Evolutionary conservation across 768 basidiomycete genomes (phyloP).

Genomic region (Myochromella boudieri): DNA sequence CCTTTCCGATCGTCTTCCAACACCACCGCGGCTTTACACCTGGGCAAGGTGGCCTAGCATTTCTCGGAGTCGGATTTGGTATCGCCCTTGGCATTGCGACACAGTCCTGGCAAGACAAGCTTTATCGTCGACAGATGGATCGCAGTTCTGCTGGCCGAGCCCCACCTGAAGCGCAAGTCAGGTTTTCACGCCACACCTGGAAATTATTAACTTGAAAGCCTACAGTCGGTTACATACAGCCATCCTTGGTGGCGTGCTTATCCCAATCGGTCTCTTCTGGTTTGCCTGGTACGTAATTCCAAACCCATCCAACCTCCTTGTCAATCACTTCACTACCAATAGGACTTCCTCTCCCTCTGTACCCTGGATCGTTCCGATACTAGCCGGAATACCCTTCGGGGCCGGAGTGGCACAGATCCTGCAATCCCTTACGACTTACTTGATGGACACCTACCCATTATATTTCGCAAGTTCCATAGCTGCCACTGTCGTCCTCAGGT

Average conservation of each 20-base stretch:
- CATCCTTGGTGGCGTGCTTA: slow-evolving; percentile 49
- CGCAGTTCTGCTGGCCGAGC: slow-evolving; percentile 47
- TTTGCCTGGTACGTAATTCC: slow-evolving; percentile 51
- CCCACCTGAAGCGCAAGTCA: slow-evolving; percentile 59
- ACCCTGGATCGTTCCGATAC: slow-evolving; percentile 68
- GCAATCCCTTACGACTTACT: slow-evolving; percentile 64
- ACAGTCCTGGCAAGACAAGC: slow-evolving; percentile 52
- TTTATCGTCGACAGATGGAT: slow-evolving; percentile 52
- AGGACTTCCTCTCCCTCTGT: slow-evolving; percentile 52
- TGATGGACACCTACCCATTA: slow-evolving; percentile 69
- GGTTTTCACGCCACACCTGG: neutral
- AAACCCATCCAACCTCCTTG: neutral
- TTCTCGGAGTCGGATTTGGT: slow-evolving; percentile 63
- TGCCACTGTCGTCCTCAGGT: slow-evolving; percentile 66
- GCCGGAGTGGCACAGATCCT: slow-evolving; percentile 62
- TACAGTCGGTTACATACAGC: slow-evolving; percentile 58
- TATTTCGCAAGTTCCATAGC: slow-evolving; percentile 70
- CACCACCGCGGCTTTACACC: slow-evolving; percentile 50
- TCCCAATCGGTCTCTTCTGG: slow-evolving; percentile 64
- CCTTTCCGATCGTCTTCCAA: slow-evolving; percentile 60
- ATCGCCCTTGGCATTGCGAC: slow-evolving; percentile 49
- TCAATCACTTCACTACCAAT: slow-evolving; percentile 2
- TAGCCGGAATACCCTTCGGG: slow-evolving; percentile 70
- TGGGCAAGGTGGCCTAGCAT: slow-evolving; percentile 59
- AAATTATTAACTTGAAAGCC: neutral